Conservation (phyloP, 495 filamentous ascomycete genomes). For the Neurospora sp. region DNA sequence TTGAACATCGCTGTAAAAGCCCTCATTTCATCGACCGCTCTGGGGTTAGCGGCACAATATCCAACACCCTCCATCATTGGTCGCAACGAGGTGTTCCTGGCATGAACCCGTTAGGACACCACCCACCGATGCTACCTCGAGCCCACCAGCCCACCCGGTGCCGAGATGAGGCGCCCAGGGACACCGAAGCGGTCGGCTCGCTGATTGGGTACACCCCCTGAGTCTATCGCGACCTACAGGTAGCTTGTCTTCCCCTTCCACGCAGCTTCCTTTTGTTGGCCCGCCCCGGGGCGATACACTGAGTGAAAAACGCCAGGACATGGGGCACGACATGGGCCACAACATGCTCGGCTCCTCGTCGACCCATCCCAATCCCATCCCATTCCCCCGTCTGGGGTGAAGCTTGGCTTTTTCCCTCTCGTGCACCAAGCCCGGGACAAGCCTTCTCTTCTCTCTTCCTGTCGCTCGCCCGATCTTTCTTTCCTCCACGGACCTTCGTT, state of each 20-base stretch:
- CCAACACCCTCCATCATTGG: constrained; percentile 7
- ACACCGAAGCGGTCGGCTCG: not conserved
- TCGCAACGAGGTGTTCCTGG: constrained; percentile 9
- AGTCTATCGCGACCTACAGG: constrained; percentile 12
- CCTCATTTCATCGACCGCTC: constrained; percentile 14
- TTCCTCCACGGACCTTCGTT: not conserved
- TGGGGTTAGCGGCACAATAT: constrained; percentile 8
- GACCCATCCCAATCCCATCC: not conserved
- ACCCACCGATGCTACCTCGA: not conserved
- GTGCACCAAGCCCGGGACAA: not conserved
- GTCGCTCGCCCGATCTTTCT: constrained; percentile 4
- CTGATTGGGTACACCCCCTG: constrained; percentile 9
- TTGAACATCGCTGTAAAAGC: not conserved
- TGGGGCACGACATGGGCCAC: constrained; percentile 8
- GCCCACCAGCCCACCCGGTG: constrained; percentile 7
- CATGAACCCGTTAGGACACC: not conserved
- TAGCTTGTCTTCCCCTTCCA: constrained; percentile 1
- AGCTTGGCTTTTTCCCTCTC: not conserved
- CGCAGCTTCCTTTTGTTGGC: constrained; percentile 2
- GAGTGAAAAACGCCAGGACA: constrained; percentile 3
- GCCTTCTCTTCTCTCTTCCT: constrained; percentile 10
- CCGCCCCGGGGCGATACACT: not conserved
- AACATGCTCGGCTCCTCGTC: constrained; percentile 3
- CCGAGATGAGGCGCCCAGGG: constrained; percentile 16
- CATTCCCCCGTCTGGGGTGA: constrained; percentile 5